Evolutionary conservation across 148 eudicot genomes (phyloP), one percentile per base, ranked within the genome.

Genomic region (Rhododendron mucronatum): DNA sequence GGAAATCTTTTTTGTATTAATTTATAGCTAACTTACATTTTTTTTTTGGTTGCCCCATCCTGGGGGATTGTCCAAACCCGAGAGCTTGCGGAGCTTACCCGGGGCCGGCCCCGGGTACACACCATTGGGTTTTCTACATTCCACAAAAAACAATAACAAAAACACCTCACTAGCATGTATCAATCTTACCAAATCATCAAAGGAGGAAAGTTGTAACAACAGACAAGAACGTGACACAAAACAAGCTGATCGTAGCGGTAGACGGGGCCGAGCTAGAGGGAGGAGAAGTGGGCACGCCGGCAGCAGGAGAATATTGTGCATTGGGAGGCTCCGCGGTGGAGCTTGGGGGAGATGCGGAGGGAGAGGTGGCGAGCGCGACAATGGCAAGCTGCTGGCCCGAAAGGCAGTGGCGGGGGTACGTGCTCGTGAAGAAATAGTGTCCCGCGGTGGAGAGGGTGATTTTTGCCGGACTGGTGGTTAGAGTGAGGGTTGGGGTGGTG

Each of bases 361-460:
- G 23, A 61, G 11, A 9, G 47, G 41, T 4, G 80, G 7, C 65
- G 6, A 16, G 0, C 20, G 15, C n/a, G 7, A 23, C 4, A 74
- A 91, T 85, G 86, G 88, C 88, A 13, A 91, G 88, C 74, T 83
- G 71, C 77, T 91, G 93, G 16, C 93, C 93, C 1, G 26, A 35
- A 39, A 47, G 6, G 71, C 93, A 91, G 84, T 89, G 91, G 11
- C 45, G 41, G 2, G 81, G 69, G 88, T 85, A 84, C 7, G 91
- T 91, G 85, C 89, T 88, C 1, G 85, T 88, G 85, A 59, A 91
- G 89, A 85, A 88, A 63, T 89, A 78, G 41, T 75, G 28, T 61
- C 90, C 91, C 14, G 89, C 0, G 35, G 88, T 55, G 55, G 82
- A 83, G 69, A 91, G 91, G 55, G 86, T 80, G 83, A 86, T 48